A percentile compares a stretch with the other conserved stretches of the same genome.
phyloP scores from a whole-genome alignment of 768 basidiomycete species.

The Phaeotremella skinneri region DNA sequence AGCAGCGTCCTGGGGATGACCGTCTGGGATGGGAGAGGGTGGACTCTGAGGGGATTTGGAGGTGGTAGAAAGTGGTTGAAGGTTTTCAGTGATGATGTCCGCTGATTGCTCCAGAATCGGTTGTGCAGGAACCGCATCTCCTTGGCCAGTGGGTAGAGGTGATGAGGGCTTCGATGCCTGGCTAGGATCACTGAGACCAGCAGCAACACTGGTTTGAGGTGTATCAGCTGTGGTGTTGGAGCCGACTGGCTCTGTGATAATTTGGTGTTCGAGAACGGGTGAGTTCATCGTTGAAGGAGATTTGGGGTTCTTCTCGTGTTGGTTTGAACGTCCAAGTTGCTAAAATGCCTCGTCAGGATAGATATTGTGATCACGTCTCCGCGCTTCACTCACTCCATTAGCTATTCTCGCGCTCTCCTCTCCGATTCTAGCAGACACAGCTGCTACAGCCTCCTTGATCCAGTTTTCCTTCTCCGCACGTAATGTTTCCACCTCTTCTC shows the following conservation, averaged over 20 bases:
- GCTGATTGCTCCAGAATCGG: too few species aligned
- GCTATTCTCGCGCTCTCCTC: slow-evolving; percentile 20
- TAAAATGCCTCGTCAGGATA: not conserved
- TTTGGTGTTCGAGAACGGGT: not conserved
- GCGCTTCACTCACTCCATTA: slow-evolving; percentile 6
- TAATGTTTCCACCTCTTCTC: slow-evolving; percentile 9
- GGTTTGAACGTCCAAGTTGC: not conserved
- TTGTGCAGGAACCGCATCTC: too few species aligned
- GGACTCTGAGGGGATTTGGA: too few species aligned
- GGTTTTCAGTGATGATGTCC: too few species aligned
- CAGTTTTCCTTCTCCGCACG: slow-evolving; percentile 16
- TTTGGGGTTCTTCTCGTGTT: not conserved
- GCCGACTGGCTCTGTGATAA: not conserved
- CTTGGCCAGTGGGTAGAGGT: too few species aligned
- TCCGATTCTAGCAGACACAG: slow-evolving; percentile 11
- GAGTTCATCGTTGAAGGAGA: not conserved
- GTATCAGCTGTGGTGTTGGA: not conserved
- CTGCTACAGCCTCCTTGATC: slow-evolving; percentile 18
- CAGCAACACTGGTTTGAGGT: slow-evolving; percentile 1
- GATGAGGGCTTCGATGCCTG: too few species aligned
- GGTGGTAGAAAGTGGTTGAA: too few species aligned
- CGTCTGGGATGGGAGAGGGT: too few species aligned
- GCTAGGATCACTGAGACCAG: not conserved
- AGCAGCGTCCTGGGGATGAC: too few species aligned
- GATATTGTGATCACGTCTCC: not conserved